Evolutionary conservation across 108 stramenopile species (phyloP), one percentile per base, ranked within the genome.

Genomic region (Parietichytrium sp.): DNA sequence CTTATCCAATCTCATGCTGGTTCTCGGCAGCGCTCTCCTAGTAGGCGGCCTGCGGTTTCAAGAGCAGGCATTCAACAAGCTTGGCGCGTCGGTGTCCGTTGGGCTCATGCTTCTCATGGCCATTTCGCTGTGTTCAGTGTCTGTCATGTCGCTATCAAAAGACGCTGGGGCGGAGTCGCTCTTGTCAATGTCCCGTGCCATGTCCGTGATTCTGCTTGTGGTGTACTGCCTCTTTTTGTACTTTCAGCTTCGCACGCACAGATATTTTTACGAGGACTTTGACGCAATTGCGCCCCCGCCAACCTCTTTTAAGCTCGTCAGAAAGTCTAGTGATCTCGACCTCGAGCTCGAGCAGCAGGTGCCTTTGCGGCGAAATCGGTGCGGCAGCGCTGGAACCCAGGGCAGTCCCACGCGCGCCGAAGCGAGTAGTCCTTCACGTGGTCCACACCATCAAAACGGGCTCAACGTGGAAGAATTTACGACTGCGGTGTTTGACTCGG

Each of bases 41-140:
- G 87, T 95, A 36, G 95, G 95, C 47, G 95, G 95, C 18, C 72
- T 93, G 20, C 86, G 93, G 29, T 94, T 89, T 86, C 91, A 94
- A 88, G 92, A 92, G 0, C 95, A 95, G 82, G 90, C 91, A 49
- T 83, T 95, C 26, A 80, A 80, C 20, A 16, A 25, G 4, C 18
- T 49, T 13, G 78, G 47, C 48, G 6, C 48, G 49, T 49, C 20
- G 48, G 48, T 79, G 48, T 79, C 78, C 4, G 26, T 48, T 6
- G 20, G 25, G n/a, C 16, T 49, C 8, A 20, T 79, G 26, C 27
- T 79, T 16, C 61, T 72, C 0, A 42, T 42, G 6, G 61, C 61
- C 16, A 42, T 33, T 7, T 33, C 61, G 61, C 45, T 33, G 38
- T 33, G 38, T 25, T 45, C 45, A 42, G 38, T 42, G 38, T 72